phyloP scores from a whole-genome alignment of 345 rosid genomes.

The Adansonia digitata region DNA sequence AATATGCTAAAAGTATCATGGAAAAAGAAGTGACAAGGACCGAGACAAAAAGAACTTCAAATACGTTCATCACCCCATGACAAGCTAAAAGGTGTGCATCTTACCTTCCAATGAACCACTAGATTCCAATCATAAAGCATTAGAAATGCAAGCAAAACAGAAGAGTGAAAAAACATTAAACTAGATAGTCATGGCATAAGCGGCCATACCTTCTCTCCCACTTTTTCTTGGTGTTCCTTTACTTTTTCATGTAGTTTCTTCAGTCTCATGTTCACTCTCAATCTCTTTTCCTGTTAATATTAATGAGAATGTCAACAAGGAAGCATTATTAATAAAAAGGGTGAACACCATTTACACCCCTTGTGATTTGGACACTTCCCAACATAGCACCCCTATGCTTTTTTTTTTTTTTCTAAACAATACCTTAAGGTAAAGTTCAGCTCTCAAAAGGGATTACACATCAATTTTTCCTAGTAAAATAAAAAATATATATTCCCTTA shows the following conservation, averaged over 20 bases:
- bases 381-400: too few species aligned
- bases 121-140: neutral
- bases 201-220: constrained; percentile 62
- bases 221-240: constrained; percentile 88
- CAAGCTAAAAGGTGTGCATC: neutral
- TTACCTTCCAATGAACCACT: neutral
- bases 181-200: constrained; percentile 7
- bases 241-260: constrained; percentile 90
- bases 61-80: neutral
- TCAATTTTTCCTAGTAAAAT: too few species aligned
- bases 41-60: neutral
- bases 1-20: neutral
- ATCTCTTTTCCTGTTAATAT: constrained; percentile 71
- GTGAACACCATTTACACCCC: too few species aligned
- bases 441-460: neutral
- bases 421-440: neutral
- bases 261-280: constrained; percentile 86
- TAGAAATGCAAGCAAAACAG: too few species aligned
- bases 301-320: constrained; percentile 5
- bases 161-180: neutral
- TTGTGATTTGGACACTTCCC: too few species aligned
- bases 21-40: neutral
- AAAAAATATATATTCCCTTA: too few species aligned
- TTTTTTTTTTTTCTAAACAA: neutral
- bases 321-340: neutral